Conservation (phyloP, 2,329 filamentous ascomycete species). For the Aschersonia sp. region DNA sequence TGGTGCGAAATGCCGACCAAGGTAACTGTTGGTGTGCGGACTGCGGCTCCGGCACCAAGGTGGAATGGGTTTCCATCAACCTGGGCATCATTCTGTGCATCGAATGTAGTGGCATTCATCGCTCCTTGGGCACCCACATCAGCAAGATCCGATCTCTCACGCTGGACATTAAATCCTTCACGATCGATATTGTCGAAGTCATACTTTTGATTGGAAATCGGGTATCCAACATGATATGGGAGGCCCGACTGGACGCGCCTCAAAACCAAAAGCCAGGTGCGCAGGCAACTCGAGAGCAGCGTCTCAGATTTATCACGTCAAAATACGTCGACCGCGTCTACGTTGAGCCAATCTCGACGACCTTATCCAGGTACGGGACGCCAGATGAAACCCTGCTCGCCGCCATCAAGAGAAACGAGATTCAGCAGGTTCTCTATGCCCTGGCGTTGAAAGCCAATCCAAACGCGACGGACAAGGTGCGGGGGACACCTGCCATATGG, state of each 20-base stretch:
- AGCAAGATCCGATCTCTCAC: slow-evolving; percentile 94
- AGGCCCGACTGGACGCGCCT: slow-evolving; percentile 62
- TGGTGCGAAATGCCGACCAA: slow-evolving; percentile 77
- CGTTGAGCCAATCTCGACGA: slow-evolving; percentile 63
- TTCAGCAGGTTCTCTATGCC: slow-evolving; percentile 83
- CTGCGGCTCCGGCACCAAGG: slow-evolving; percentile 80
- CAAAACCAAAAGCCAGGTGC: slow-evolving; percentile 64
- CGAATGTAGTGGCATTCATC: slow-evolving; percentile 94
- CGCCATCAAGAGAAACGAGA: slow-evolving; percentile 91
- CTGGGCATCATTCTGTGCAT: slow-evolving; percentile 92
- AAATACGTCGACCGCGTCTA: slow-evolving; percentile 83
- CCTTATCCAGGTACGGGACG: slow-evolving; percentile 60
- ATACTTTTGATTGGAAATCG: slow-evolving; percentile 84
- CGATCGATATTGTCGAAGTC: slow-evolving; percentile 89
- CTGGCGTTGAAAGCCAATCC: slow-evolving; percentile 76
- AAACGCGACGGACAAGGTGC: slow-evolving; percentile 72
- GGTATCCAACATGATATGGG: slow-evolving; percentile 94
- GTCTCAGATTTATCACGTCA: slow-evolving; percentile 84
- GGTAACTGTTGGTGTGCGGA: slow-evolving; percentile 92
- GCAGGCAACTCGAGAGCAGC: slow-evolving; percentile 73
- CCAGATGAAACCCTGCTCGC: slow-evolving; percentile 81
- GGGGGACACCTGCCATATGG: slow-evolving; percentile 79
- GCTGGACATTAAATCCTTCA: slow-evolving; percentile 90
- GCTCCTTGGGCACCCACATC: slow-evolving; percentile 91
- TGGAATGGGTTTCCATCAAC: slow-evolving; percentile 98